phyloP scores from a whole-genome alignment of 2,329 filamentous ascomycete species.

The Myriangium duriaei region DNA sequence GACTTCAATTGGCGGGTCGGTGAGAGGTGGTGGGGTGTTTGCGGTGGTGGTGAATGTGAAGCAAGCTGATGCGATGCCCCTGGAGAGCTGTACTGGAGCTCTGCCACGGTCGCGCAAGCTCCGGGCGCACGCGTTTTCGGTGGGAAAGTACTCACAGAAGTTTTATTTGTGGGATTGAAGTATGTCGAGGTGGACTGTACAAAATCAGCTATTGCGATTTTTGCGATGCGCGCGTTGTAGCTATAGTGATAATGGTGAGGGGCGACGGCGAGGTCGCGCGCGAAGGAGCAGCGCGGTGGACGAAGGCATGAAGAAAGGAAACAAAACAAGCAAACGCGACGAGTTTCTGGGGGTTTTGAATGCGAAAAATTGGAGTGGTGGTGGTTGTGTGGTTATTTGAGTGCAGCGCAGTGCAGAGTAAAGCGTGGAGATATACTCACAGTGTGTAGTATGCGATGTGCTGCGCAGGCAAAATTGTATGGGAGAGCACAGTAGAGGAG shows the following conservation, averaged over 20 bases:
- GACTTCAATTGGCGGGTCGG: not conserved
- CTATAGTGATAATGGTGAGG: not conserved
- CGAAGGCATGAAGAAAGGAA: conserved; percentile 4
- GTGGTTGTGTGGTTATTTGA: not conserved
- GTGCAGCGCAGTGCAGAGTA: not conserved
- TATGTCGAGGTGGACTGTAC: not conserved
- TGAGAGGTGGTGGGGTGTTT: not conserved
- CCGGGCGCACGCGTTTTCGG: not conserved
- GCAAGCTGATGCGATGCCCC: not conserved
- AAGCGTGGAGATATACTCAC: conserved; percentile 1
- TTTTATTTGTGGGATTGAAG: not conserved
- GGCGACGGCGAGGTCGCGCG: conserved; percentile 8
- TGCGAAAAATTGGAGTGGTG: conserved; percentile 6
- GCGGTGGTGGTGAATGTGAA: not conserved
- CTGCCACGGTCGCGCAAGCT: not conserved
- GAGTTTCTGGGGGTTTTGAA: conserved; percentile 4
- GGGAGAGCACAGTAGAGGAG: conserved; percentile 2
- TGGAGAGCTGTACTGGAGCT: not conserved
- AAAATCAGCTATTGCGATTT: not conserved
- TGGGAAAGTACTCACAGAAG: not conserved
- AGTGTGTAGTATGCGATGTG: not conserved
- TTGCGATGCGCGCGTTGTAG: not conserved
- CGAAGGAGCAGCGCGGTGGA: conserved; percentile 1
- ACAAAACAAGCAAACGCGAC: conserved; percentile 5
- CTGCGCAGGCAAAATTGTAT: conserved; percentile 7